Base-by-base conservation (phyloP, 805 yeast genomes). In the Candida odintsovae region DNA sequence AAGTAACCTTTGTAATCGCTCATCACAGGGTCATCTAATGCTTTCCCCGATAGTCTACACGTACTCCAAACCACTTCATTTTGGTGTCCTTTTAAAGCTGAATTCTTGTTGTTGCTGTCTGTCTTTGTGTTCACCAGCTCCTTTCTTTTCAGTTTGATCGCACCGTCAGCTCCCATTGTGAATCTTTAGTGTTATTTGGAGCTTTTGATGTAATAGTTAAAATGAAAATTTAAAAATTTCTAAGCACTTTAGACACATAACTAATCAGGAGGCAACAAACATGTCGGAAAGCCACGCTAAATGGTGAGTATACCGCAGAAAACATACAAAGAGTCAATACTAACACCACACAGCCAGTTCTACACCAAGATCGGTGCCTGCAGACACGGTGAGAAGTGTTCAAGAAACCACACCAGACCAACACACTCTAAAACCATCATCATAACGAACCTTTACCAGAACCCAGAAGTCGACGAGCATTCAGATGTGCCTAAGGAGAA, bases 331-430 rank as follows among this genome's bases (percentile, higher is more conserved):
- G 33, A 28, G 3, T 11, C 18, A 16, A 3, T 43, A 50, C 54
- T 50, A 53, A 48, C 53, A 18, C 13, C n/a, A 6, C 13, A 19
- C 31, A 77, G 83, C 53, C 69, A 78, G 35, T 90, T 90, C 61
- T 89, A 82, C 60, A 71, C 75, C 51, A 87, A 84, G 61, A 86
- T 89, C 26, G 98, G 98, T 0, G 95, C 96, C 0, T 90, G 98
- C 58, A 73, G 97, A 49, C 97, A 90, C 63, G 97, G 97, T 0
- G 90, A 83, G 48, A 83, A 83, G 56, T 90, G 98, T 58, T 81
- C 89, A 9, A 71, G 92, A 56, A 75, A 74, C 47, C 90, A 90
- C 63, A 70, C 76, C 19, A 76, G 76, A 54, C 96, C 97, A 2
- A 63, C 70, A 8, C 64, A 70, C 37, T 84, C 95, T 1, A 70